A percentile compares a stretch with the other conserved stretches of the same genome.
Evolutionary conservation across 1,284 basidiomycete species (phyloP).

Genomic region (Ceratobasidium sp.): DNA sequence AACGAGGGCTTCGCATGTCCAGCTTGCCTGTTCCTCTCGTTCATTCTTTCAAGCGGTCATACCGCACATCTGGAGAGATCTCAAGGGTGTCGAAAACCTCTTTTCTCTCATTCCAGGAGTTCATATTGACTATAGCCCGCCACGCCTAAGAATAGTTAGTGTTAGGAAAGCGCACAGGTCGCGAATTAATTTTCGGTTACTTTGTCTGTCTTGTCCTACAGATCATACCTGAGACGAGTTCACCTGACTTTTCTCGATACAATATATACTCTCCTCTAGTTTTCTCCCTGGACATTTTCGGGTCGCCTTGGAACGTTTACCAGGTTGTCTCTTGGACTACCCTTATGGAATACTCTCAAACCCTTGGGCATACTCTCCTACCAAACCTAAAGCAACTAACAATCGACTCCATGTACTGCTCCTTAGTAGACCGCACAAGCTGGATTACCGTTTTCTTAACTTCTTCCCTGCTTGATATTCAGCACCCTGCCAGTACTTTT

Average conservation of each 20-base stretch:
- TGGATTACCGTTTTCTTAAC: neutral
- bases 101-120: neutral
- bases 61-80: conserved; percentile 1
- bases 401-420: neutral
- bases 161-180: too few relatives aligned
- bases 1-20: neutral
- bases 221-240: neutral
- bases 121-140: neutral
- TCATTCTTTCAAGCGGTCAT: neutral
- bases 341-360: neutral
- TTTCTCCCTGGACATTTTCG: neutral
- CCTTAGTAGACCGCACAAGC: neutral
- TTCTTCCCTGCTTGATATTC: neutral
- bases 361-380: neutral
- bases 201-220: neutral
- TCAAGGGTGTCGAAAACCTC: neutral
- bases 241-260: neutral
- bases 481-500: neutral
- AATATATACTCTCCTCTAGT: neutral
- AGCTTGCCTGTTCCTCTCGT: conserved; percentile 2
- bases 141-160: too few relatives aligned
- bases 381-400: neutral
- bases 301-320: neutral
- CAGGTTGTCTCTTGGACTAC: neutral
- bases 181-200: neutral